These are phyloP conservation scores for Nitzschia palea DNA, from an alignment of 108 stramenopile genomes.

Conservation along the genomic window DNA sequence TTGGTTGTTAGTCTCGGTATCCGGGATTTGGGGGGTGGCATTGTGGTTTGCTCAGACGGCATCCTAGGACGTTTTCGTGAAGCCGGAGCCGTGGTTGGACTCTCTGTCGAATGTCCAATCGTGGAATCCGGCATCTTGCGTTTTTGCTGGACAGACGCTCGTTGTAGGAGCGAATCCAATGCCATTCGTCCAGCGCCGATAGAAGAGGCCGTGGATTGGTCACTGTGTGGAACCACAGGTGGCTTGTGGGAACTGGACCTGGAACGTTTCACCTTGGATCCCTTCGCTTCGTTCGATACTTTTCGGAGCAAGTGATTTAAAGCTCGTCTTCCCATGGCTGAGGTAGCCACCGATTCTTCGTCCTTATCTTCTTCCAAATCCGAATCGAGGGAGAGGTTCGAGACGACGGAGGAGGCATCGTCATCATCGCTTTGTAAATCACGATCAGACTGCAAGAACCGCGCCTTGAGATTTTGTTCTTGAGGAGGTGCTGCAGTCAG, in stretches of 20 bases:
- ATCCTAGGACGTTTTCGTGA: too few relatives aligned
- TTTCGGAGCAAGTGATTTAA: slow-evolving; percentile 5
- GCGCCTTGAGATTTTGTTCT: neutral
- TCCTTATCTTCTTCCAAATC: slow-evolving; percentile 12
- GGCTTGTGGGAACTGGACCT: slow-evolving; percentile 7
- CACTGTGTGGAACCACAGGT: neutral
- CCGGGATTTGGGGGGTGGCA: too few relatives aligned
- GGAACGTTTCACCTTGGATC: slow-evolving; percentile 4
- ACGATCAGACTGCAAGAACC: slow-evolving; percentile 15
- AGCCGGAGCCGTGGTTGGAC: too few relatives aligned
- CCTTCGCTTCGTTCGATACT: neutral
- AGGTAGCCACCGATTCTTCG: slow-evolving; percentile 25
- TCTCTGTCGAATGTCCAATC: too few relatives aligned
- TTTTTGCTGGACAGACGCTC: neutral
- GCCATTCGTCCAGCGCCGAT: slow-evolving; percentile 7
- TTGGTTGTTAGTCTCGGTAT: too few relatives aligned
- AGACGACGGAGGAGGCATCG: slow-evolving; percentile 13
- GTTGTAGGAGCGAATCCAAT: slow-evolving; percentile 4
- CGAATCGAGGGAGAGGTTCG: slow-evolving; percentile 13
- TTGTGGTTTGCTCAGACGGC: too few relatives aligned
- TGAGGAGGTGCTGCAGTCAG: neutral
- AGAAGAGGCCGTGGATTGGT: slow-evolving; percentile 3
- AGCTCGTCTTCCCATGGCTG: slow-evolving; percentile 28
- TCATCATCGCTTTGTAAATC: neutral
- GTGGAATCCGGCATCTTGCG: too few relatives aligned